Base-by-base conservation (phyloP, 768 basidiomycete species). In the Boletus subcaerulescens region DNA sequence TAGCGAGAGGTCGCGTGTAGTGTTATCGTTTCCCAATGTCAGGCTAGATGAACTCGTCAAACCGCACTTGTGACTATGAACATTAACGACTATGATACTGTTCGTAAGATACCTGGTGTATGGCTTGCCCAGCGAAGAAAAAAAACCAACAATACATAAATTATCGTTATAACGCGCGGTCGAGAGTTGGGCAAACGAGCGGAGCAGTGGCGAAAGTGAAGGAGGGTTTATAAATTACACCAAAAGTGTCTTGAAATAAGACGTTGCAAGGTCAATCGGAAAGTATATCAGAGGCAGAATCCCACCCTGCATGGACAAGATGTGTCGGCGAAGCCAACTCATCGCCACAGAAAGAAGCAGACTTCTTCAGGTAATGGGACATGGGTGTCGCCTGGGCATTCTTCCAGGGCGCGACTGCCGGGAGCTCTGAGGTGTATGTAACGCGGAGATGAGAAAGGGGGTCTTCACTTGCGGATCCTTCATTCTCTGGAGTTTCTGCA, bases 241-340 rank as follows among this genome's bases (percentile, higher is more conserved):
- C 35, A 12, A 50, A 31, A 15, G 17, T 46, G 46, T 56, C 56
- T 53, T 52, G 20, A 38, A 29, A 48, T 43, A 55, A 44, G 53
- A 52, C n/a, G 32, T 47, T 36, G 33, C 45, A n/a, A 54, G 40
- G 56, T 71, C 57, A 73, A 57, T 71, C 70, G 24, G 69, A 71
- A 48, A 66, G 65, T 55, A 69, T 56, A 50, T 81, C 77, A 48
- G 80, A 78, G 40, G 74, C 70, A 62, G 78, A 78, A 59, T 80
- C 83, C 83, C 83, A 85, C 18, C 80, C 82, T 33, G 80, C 81
- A 52, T 79, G 76, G 57, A 80, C 73, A 49, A 83, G 77, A 65
- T 72, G 77, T 29, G 82, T 81, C 22, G 76, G 77, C 22, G 77
- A 73, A 41, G 71, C 71, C 55, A 74, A 60, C 41, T 71, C 71